phyloP scores from a whole-genome alignment of 140 eudicot species.

The Ambrosia hybrid region DNA sequence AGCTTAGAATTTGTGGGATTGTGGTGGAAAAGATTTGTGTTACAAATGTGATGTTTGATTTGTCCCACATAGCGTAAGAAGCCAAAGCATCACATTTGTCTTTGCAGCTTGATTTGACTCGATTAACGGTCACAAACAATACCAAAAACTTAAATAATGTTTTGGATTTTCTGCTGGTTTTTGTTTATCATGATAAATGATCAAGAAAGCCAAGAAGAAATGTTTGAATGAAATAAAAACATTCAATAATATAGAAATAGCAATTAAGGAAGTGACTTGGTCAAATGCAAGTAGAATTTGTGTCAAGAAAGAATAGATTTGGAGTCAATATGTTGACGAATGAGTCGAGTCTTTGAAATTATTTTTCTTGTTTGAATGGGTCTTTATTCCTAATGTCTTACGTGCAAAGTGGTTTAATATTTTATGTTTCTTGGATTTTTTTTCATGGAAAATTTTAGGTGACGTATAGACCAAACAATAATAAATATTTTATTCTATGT shows the following conservation, averaged over 20 bases:
- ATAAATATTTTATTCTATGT: no score
- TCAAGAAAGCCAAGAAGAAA: background rate
- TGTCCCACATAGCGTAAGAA: slow-evolving; percentile 41
- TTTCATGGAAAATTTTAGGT: background rate
- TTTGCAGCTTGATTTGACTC: slow-evolving; percentile 47
- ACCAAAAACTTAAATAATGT: slow-evolving; percentile 7
- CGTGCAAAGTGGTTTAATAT: slow-evolving; percentile 1
- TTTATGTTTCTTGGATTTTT: background rate
- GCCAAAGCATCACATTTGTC: slow-evolving; percentile 53
- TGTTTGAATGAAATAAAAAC: background rate
- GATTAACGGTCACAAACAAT: slow-evolving; percentile 20
- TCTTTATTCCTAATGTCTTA: background rate
- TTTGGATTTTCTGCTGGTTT: slow-evolving; percentile 14
- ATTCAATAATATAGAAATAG: background rate
- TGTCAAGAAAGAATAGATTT: slow-evolving; percentile 6
- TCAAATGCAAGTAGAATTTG: slow-evolving; percentile 15
- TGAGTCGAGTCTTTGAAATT: slow-evolving; percentile 7
- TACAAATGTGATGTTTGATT: slow-evolving; percentile 48
- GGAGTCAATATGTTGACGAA: slow-evolving; percentile 26
- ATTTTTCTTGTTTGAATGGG: slow-evolving; percentile 19
- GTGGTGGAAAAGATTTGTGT: slow-evolving; percentile 34
- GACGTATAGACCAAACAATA: no score
- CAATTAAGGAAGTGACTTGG: slow-evolving; percentile 7
- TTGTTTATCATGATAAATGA: slow-evolving; percentile 13
- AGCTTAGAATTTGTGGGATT: slow-evolving; percentile 36